These are phyloP conservation scores for Amanita fuliginea DNA, from an alignment of 768 basidiomycete genomes.

Conservation along the genomic window DNA sequence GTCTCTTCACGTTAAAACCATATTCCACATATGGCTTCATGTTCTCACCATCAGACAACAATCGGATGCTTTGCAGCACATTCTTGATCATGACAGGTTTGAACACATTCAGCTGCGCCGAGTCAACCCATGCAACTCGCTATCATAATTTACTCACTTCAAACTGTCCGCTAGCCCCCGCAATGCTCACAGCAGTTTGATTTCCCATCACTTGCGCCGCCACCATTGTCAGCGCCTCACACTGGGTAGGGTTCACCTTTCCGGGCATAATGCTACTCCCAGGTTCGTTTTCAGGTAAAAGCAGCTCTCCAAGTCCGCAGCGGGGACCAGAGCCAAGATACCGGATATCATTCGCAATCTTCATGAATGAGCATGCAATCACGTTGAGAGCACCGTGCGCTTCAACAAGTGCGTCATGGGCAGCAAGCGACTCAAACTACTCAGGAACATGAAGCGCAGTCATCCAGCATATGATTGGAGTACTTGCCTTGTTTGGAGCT, in stretches of 20 bases:
- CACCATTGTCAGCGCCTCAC: slow-evolving; percentile 98
- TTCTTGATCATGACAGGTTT: slow-evolving; percentile 99
- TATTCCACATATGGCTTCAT: slow-evolving; percentile 12
- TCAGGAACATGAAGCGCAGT: not conserved
- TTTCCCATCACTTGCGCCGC: slow-evolving; percentile 98
- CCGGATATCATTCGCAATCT: slow-evolving; percentile 98
- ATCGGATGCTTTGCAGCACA: slow-evolving; percentile 88
- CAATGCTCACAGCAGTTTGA: slow-evolving; percentile 85
- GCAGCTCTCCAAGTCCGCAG: slow-evolving; percentile 92
- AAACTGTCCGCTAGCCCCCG: slow-evolving; percentile 93
- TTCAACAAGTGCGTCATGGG: slow-evolving; percentile 98
- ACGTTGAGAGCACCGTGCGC: slow-evolving; percentile 95
- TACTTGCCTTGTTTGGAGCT: slow-evolving; percentile 87
- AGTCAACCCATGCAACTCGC: slow-evolving; percentile 1
- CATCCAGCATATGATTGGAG: not conserved
- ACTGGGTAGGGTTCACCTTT: slow-evolving; percentile 99
- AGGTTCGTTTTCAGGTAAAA: slow-evolving; percentile 95
- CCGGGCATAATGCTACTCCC: slow-evolving; percentile 99
- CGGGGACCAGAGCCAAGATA: slow-evolving; percentile 97
- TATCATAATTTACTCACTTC: slow-evolving; percentile 46
- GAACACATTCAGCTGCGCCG: slow-evolving; percentile 84
- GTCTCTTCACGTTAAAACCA: slow-evolving; percentile 5
- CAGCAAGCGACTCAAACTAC: slow-evolving; percentile 93
- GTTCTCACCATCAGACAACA: slow-evolving; percentile 74
- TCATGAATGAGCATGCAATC: slow-evolving; percentile 95